A percentile compares a stretch with the other conserved stretches of the same genome.
Evolutionary conservation across 139 green algal genomes (phyloP).

Genomic region (Picochlorum costavermella): DNA sequence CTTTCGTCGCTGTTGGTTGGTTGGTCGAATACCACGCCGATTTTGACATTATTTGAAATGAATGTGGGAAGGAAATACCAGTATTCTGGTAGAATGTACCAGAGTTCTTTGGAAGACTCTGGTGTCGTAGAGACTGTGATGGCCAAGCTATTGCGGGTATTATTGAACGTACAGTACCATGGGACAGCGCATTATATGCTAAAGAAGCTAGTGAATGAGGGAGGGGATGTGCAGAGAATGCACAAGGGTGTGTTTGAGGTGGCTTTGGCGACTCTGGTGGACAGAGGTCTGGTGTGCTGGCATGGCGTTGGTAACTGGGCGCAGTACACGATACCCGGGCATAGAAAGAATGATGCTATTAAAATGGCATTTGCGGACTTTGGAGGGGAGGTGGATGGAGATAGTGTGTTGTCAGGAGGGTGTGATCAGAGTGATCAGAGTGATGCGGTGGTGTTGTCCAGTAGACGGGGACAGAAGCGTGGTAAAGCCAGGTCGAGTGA

Average conservation of each 20-base stretch:
- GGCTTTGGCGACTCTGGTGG: conserved; percentile 6
- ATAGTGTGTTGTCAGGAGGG: not conserved
- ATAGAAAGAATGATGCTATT: conserved; percentile 2
- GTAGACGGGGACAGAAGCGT: no score
- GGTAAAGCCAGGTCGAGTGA: no score
- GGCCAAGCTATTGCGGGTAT: no score
- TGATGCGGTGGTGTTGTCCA: not conserved
- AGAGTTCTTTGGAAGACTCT: no score
- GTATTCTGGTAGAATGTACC: no score
- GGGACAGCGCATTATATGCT: conserved; percentile 9
- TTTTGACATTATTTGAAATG: no score
- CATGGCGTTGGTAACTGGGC: conserved; percentile 14
- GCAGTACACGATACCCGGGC: conserved; percentile 9
- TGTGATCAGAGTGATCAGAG: not conserved
- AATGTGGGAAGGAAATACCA: no score
- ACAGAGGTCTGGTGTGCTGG: conserved; percentile 16
- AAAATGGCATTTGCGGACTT: conserved; percentile 23
- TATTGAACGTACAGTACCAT: not conserved
- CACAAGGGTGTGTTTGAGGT: conserved; percentile 24
- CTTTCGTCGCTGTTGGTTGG: no score
- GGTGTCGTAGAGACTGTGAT: no score
- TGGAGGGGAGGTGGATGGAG: not conserved
- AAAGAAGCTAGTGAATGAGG: not conserved
- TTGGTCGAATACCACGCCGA: no score
- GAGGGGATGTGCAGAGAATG: not conserved